Evolutionary conservation across 78 protist genomes (phyloP).

Genomic region (Guillardia theta): DNA sequence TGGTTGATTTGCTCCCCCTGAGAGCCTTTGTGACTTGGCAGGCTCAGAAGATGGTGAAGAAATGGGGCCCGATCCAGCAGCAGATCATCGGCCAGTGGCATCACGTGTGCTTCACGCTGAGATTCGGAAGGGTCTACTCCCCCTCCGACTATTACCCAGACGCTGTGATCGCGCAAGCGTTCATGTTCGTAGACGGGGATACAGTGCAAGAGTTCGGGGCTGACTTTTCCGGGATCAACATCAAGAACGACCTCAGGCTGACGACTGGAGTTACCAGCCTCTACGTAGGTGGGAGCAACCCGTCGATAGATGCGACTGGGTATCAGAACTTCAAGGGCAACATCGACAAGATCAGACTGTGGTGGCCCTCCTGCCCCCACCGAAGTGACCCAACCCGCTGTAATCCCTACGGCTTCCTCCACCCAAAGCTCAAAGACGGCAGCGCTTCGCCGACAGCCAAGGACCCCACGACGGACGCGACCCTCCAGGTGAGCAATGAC

Average conservation of each 20-base stretch:
- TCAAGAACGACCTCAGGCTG: background rate
- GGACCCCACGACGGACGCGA: no score
- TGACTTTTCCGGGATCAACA: background rate
- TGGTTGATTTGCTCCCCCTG: background rate
- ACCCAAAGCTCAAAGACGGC: background rate
- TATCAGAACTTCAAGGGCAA: background rate
- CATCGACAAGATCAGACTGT: background rate
- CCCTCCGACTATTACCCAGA: background rate
- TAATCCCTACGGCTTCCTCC: background rate
- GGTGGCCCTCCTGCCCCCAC: constrained; percentile 29
- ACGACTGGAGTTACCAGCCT: background rate
- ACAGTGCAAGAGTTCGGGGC: background rate
- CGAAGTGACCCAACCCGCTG: background rate
- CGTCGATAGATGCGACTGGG: background rate
- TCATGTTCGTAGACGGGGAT: background rate
- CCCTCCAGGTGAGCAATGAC: no score
- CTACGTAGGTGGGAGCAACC: background rate
- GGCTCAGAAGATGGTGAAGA: background rate
- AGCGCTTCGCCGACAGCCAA: no score
- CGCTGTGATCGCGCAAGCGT: background rate
- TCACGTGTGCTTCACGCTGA: background rate
- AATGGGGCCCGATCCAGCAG: background rate
- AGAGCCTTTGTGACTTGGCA: background rate
- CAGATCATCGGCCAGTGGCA: background rate
- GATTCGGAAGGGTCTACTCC: background rate